phyloP scores from a whole-genome alignment of 768 basidiomycete genomes.

The Boletales sp. region DNA sequence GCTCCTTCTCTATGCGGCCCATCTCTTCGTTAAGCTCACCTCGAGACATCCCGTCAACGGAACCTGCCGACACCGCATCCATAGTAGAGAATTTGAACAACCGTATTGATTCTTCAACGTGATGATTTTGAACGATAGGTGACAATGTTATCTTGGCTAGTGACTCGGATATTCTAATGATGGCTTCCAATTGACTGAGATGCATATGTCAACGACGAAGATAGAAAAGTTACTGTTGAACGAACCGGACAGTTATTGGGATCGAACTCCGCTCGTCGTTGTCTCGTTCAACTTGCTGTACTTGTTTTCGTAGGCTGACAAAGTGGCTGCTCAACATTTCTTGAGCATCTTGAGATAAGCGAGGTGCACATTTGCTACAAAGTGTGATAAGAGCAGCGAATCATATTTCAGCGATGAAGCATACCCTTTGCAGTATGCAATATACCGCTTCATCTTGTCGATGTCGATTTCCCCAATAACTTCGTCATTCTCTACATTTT shows the following conservation, averaged over 20 bases:
- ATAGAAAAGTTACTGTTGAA: slow-evolving; percentile 5
- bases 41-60: slow-evolving; percentile 87
- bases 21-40: slow-evolving; percentile 94
- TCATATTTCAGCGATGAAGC: slow-evolving; percentile 13
- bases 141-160: slow-evolving; percentile 92
- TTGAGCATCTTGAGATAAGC: slow-evolving; percentile 88
- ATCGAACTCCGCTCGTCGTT: slow-evolving; percentile 98
- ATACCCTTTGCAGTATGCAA: slow-evolving; percentile 93
- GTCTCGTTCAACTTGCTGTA: slow-evolving; percentile 93
- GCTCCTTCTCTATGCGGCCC: slow-evolving; percentile 81
- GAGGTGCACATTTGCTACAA: slow-evolving; percentile 89
- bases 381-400: neutral
- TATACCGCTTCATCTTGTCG: slow-evolving; percentile 98
- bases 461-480: slow-evolving; percentile 86
- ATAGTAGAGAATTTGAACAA: slow-evolving; percentile 99
- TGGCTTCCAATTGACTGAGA: slow-evolving; percentile 87
- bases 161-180: slow-evolving; percentile 97
- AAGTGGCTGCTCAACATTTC: slow-evolving; percentile 97
- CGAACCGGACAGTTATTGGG: slow-evolving; percentile 94
- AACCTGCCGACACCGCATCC: slow-evolving; percentile 96
- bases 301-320: slow-evolving; percentile 87
- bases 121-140: slow-evolving; percentile 81
- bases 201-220: slow-evolving; percentile 1
- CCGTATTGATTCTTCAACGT: slow-evolving; percentile 97
- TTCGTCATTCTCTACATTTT: slow-evolving; percentile 55